Evolutionary conservation across 441 rosid genomes (phyloP), one percentile per base, ranked within the genome.

Genomic region (Erysimum cheiri): DNA sequence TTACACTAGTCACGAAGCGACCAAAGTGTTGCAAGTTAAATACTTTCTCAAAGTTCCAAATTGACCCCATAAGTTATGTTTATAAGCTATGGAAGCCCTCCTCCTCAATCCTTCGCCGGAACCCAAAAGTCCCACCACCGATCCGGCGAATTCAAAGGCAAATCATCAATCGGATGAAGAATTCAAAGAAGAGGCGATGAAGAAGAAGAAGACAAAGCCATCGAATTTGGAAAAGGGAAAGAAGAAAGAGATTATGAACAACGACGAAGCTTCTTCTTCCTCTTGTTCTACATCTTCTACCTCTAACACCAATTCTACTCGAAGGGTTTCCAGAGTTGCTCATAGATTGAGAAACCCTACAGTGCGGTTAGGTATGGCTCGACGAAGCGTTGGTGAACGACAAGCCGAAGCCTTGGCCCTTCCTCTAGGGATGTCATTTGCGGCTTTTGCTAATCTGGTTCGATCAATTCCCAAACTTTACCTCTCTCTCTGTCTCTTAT

Each of bases 381-480:
- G 87, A 67, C 79, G 78, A 40, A 54, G 73, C 54, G 46, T 77
- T 15, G 85, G 75, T 1, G 80, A 76, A 9, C 69, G 65, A 29
- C 80, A 76, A 31, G 74, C 88, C 64, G 97, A 88, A 75, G 88
- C 90, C 40, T 77, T 87, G 71, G 97, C 96, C 5, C 86, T 88
- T 48, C 91, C 91, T 79, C 89, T 96, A 3, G 99, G 99, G 44
- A 89, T 93, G 96, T 93, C 97, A 8, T 81, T 96, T 64, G 99
- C 97, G 0, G 97, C 90, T 35, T 87, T 92, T 66, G 83, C 92
- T 57, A 85, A 90, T 52, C 84, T 88, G 99, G 99, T 95, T 82
- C 31, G 79, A 22, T 77, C 75, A 78, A 12, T 77, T 77, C 7
- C 13, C 46, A 50, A 64, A 58, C 78, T 79, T 69, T 62, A 3